Percentiles rank a stretch among this genome's conserved stretches.
These are phyloP conservation scores for Aspergillus sclerotiicarbonarius DNA, from an alignment of 495 filamentous ascomycete species.

Conservation along the genomic window DNA sequence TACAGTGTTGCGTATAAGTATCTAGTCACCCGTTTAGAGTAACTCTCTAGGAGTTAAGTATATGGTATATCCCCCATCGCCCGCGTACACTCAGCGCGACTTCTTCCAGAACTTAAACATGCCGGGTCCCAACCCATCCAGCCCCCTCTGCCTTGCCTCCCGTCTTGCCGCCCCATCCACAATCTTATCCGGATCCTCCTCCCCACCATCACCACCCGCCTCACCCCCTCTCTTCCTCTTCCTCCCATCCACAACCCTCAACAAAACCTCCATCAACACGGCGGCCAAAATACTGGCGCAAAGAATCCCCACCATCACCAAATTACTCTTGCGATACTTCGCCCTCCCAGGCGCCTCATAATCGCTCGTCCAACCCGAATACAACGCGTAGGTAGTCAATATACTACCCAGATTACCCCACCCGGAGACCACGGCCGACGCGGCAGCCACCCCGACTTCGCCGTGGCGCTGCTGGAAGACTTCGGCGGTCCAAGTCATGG, in stretches of 20 bases:
- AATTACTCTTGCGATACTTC: slow-evolving; percentile 79
- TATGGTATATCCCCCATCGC: no score
- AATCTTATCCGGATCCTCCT: slow-evolving; percentile 49
- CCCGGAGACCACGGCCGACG: slow-evolving; percentile 79
- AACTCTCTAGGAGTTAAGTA: no score
- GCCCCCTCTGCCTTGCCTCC: slow-evolving; percentile 66
- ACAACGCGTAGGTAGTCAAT: slow-evolving; percentile 84
- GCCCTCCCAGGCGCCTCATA: slow-evolving; percentile 57
- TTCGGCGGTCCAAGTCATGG: slow-evolving; percentile 90
- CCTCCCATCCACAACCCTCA: slow-evolving; percentile 60
- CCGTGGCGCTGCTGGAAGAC: slow-evolving; percentile 88
- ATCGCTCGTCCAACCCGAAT: slow-evolving; percentile 80
- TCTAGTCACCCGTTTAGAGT: no score
- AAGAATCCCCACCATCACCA: slow-evolving; percentile 85
- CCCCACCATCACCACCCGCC: slow-evolving; percentile 35
- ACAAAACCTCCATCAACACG: slow-evolving; percentile 61
- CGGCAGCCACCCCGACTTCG: slow-evolving; percentile 89
- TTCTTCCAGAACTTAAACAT: slow-evolving; percentile 13
- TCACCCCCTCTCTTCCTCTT: slow-evolving; percentile 25
- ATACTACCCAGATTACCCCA: slow-evolving; percentile 83
- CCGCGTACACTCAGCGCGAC: neutral
- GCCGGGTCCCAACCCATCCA: slow-evolving; percentile 50
- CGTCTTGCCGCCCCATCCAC: slow-evolving; percentile 70
- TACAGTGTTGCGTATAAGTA: no score
- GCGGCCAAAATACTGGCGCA: slow-evolving; percentile 72